phyloP scores from a whole-genome alignment of 2,329 filamentous ascomycete species.

The Aspergillus sp. region DNA sequence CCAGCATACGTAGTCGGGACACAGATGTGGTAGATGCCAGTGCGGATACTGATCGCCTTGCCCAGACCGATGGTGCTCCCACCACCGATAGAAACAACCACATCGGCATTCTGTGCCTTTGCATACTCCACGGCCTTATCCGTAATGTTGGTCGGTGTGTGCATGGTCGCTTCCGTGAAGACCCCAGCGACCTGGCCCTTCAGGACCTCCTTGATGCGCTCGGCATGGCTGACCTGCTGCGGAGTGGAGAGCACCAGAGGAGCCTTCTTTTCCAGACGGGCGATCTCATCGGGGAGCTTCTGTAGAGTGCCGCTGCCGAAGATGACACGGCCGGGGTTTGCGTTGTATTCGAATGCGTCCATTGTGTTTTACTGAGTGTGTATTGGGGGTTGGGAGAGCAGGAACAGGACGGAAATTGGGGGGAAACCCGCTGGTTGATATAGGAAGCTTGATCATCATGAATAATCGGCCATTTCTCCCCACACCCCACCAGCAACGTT shows the following conservation, averaged over 20 bases:
- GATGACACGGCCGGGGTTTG: slow-evolving; percentile 55
- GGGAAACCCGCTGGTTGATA: not conserved
- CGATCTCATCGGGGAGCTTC: slow-evolving; percentile 46
- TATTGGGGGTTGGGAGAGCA: not conserved
- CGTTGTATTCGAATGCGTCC: slow-evolving; percentile 58
- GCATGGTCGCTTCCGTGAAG: slow-evolving; percentile 61
- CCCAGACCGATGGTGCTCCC: slow-evolving; percentile 64
- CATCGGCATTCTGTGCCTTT: slow-evolving; percentile 50
- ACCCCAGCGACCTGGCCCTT: slow-evolving; percentile 49
- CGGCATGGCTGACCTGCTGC: slow-evolving; percentile 50
- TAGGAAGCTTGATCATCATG: slow-evolving; percentile 23
- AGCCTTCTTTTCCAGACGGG: slow-evolving; percentile 48
- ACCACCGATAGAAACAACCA: slow-evolving; percentile 61
- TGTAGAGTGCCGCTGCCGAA: slow-evolving; percentile 58
- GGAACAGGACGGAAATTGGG: not conserved
- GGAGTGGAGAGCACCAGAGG: slow-evolving; percentile 60
- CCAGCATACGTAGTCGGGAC: slow-evolving; percentile 64
- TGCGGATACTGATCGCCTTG: slow-evolving; percentile 57
- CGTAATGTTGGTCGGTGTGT: slow-evolving; percentile 60
- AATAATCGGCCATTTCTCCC: slow-evolving; percentile 21
- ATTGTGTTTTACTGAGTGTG: slow-evolving; percentile 31
- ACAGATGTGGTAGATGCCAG: slow-evolving; percentile 57
- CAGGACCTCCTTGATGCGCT: slow-evolving; percentile 47
- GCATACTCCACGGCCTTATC: slow-evolving; percentile 55
- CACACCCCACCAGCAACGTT: slow-evolving; percentile 19